phyloP scores from a whole-genome alignment of 352 stramenopile genomes.

The Globisporangium barbulae region DNA sequence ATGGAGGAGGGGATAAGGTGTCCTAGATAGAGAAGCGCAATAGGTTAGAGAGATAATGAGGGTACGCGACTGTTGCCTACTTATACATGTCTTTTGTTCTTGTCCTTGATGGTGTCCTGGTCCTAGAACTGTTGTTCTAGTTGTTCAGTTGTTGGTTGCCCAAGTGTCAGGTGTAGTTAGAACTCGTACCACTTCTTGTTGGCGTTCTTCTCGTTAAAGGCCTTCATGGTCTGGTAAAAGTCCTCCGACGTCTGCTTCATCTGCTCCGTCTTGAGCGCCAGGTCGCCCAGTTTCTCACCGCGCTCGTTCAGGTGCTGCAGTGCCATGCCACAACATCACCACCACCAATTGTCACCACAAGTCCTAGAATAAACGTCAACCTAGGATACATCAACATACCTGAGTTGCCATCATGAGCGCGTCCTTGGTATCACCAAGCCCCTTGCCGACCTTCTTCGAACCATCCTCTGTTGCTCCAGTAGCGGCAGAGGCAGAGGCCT shows the following conservation, averaged over 20 bases:
- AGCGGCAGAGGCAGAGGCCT: slow-evolving; percentile 2
- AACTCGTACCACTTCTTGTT: slow-evolving; percentile 88
- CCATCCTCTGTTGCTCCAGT: slow-evolving; percentile 7
- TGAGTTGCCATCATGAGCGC: slow-evolving; percentile 63
- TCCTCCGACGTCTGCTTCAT: slow-evolving; percentile 82
- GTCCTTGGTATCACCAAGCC: slow-evolving; percentile 52
- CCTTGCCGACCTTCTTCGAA: slow-evolving; percentile 27
- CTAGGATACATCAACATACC: slow-evolving; percentile 25
- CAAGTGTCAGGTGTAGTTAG: slow-evolving; percentile 17
- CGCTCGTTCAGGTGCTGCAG: slow-evolving; percentile 66
- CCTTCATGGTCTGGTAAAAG: slow-evolving; percentile 85
- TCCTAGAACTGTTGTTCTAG: not conserved
- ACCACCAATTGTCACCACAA: not conserved
- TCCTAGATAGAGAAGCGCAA: slow-evolving; percentile 8
- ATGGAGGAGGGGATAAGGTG: not conserved
- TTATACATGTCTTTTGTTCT: too few relatives aligned
- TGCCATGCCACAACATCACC: not conserved
- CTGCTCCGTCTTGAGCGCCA: slow-evolving; percentile 77
- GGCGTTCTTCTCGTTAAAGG: slow-evolving; percentile 80
- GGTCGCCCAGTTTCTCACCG: slow-evolving; percentile 70
- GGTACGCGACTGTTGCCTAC: not conserved
- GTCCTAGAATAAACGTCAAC: not conserved
- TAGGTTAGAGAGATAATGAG: not conserved
- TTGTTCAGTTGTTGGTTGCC: not conserved
- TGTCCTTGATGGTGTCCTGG: not conserved